These are phyloP conservation scores for Sungouiella thailandica DNA, from an alignment of 805 yeast genomes.

Conservation along the genomic window DNA sequence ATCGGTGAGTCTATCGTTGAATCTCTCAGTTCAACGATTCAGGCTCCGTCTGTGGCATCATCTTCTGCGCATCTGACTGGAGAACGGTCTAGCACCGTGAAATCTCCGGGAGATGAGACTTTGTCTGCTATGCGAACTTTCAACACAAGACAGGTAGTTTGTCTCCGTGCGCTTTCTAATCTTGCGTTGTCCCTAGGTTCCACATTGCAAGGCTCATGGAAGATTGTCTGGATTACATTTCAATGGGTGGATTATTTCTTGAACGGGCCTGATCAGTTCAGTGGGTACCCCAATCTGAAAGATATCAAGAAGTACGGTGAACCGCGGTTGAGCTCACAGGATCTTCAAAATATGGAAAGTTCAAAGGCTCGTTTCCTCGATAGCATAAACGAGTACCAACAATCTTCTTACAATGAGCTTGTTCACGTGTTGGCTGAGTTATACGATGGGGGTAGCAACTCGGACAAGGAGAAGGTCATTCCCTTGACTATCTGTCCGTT, in stretches of 20 bases:
- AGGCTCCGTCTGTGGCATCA: constrained; percentile 11
- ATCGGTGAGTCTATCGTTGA: constrained; percentile 51
- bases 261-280: constrained; percentile 47
- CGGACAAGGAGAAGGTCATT: constrained; percentile 2
- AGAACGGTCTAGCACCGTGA: neutral
- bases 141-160: constrained; percentile 64
- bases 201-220: constrained; percentile 65
- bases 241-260: constrained; percentile 76
- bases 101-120: neutral
- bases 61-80: neutral
- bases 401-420: constrained; percentile 45
- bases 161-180: constrained; percentile 74
- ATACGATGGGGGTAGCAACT: constrained; percentile 22
- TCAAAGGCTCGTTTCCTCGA: constrained; percentile 60
- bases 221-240: constrained; percentile 49
- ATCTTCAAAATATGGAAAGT: constrained; percentile 46
- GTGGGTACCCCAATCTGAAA: constrained; percentile 30
- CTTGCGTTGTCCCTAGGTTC: constrained; percentile 81
- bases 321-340: constrained; percentile 40
- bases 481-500: constrained; percentile 39
- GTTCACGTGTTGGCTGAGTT: constrained; percentile 43
- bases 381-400: constrained; percentile 53
- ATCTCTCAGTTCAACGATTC: constrained; percentile 41
- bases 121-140: constrained; percentile 18
- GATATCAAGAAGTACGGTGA: constrained; percentile 16